Base-by-base conservation (phyloP, 805 yeast species). In the Candida broadrunensis region DNA sequence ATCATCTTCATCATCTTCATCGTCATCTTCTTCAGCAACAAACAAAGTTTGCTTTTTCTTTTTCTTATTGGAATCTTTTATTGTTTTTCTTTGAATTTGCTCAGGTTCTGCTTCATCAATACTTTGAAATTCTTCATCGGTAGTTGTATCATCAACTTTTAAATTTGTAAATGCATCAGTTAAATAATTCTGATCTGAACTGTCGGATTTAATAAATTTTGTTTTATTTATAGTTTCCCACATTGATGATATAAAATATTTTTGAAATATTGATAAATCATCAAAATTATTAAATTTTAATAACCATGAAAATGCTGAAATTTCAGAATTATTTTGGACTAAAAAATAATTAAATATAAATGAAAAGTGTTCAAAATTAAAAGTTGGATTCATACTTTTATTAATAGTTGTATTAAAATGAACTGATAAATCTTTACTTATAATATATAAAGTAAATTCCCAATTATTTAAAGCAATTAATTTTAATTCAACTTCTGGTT, bases 301-400 rank as follows among this genome's bases (percentile, higher is more conserved):
- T 48, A 86, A 68, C 75, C 84, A 85, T 1, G 95, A 82, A 19
- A 72, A 65, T 0, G 81, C 74, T 1, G 57, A 51, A 2, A 60
- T 57, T 5, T 58, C 71, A 15, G 36, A 25, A 15, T 42, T 44
- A 2, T 30, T 36, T 14, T 33, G 27, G 8, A 37, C 35, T 5
- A 36, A 27, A 20, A 61, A 64, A 46, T 77, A 72, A 56, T 85
- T 84, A 72, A 87, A 88, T 12, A 84, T 73, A 49, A 88, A 84
- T 1, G 86, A 72, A 12, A 59, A 48, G 24, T 73, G 57, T 11
- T 74, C 80, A 45, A 68, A 72, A 54, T 82, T 80, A 55, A 86
- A 82, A n/a, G 75, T 70, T 2, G 93, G 88, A 52, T 76, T 81
- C 61, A 88, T 64, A 21, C 72, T 70, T 11, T 77, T 70, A 9